phyloP scores from a whole-genome alignment of 306 rosid genomes.

The Notholithocarpus densiflorus region DNA sequence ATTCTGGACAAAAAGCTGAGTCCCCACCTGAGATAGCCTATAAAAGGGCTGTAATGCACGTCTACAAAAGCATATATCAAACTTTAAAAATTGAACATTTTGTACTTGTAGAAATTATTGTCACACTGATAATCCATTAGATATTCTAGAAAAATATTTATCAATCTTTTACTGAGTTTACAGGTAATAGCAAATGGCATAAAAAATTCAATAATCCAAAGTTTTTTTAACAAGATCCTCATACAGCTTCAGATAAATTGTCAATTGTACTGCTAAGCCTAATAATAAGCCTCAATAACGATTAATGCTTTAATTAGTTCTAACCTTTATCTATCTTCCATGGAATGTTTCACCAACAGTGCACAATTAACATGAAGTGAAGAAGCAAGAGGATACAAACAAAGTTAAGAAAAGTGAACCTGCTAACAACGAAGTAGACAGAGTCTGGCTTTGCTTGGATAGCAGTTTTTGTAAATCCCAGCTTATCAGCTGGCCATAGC shows the following conservation, averaged over 20 bases:
- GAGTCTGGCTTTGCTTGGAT: conserved; percentile 94
- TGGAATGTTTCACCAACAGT: not conserved
- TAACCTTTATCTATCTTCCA: not conserved
- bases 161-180: not conserved
- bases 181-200: not conserved
- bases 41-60: not conserved
- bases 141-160: not conserved
- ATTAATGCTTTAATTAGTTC: not conserved
- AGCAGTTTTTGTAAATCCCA: conserved; percentile 97
- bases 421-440: conserved; percentile 92
- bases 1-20: not conserved
- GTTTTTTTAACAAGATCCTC: too few species aligned
- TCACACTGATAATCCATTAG: not conserved
- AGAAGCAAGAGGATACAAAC: not conserved
- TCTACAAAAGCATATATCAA: not conserved
- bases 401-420: conserved; percentile 41
- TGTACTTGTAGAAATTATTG: not conserved
- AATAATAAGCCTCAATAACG: not conserved
- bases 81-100: not conserved
- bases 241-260: not conserved
- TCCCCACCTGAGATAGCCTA: not conserved
- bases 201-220: not conserved
- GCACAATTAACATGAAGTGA: not conserved
- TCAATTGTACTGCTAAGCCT: not conserved
- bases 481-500: conserved; percentile 98